These are phyloP conservation scores for Alnus glutinosa DNA, from an alignment of 306 rosid species.

Conservation along the genomic window DNA sequence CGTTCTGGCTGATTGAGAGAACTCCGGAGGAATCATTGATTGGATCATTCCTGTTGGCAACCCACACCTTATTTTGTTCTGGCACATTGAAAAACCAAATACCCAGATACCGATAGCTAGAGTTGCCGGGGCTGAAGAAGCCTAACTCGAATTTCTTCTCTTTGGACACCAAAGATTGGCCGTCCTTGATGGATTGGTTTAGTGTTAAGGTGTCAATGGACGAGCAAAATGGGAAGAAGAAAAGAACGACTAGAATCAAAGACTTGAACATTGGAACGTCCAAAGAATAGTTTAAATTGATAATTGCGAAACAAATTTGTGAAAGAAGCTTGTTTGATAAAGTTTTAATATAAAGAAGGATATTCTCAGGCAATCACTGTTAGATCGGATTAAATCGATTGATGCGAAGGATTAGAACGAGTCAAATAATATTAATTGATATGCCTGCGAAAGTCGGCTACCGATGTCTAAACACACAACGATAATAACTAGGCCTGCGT, in stretches of 20 bases:
- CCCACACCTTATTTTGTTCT: background rate
- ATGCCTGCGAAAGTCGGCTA: too few species aligned
- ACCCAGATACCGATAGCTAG: background rate
- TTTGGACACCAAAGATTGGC: background rate
- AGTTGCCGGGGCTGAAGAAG: background rate
- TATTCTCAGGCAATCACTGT: too few species aligned
- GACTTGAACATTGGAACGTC: background rate
- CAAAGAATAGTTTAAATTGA: too few species aligned
- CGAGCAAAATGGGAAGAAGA: background rate
- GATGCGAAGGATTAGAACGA: too few species aligned
- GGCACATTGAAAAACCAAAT: background rate
- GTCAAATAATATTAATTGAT: too few species aligned
- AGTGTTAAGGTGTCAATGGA: background rate
- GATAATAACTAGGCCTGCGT: too few species aligned
- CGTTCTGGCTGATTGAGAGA: background rate
- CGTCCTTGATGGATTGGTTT: background rate
- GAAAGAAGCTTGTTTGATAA: conserved; percentile 5
- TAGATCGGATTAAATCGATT: too few species aligned
- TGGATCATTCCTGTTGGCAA: background rate
- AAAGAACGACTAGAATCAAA: background rate
- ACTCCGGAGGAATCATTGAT: background rate
- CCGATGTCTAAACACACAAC: too few species aligned
- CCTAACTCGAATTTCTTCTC: background rate
- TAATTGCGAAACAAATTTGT: too few species aligned
- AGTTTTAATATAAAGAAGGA: background rate